Evolutionary conservation across 495 filamentous ascomycete genomes (phyloP).

Genomic region (Penicillium paradoxum): DNA sequence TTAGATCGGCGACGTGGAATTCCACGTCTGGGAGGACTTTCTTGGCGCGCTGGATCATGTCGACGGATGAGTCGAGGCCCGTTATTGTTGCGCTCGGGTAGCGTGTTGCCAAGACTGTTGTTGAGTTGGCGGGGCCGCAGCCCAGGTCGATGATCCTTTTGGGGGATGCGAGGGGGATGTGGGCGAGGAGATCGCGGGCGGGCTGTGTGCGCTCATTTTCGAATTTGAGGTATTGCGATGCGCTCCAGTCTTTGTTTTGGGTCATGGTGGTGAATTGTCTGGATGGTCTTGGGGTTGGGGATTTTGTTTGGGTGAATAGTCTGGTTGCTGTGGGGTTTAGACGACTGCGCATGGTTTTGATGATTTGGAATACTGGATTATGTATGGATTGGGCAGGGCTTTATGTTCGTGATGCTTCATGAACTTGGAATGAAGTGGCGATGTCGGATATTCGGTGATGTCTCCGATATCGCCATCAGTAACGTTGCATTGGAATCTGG

Average conservation of each 20-base stretch:
- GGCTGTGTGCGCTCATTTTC: slow-evolving; percentile 41
- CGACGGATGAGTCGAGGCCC: slow-evolving; percentile 51
- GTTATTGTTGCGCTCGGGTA: slow-evolving; percentile 42
- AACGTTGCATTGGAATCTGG: not conserved
- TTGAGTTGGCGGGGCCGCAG: slow-evolving; percentile 54
- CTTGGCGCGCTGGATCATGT: slow-evolving; percentile 49
- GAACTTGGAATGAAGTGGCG: not conserved
- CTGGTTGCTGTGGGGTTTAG: not conserved
- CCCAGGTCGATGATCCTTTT: slow-evolving; percentile 48
- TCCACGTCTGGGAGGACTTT: slow-evolving; percentile 24
- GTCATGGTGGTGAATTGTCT: slow-evolving; percentile 17
- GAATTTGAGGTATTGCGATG: slow-evolving; percentile 47
- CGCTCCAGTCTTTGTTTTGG: slow-evolving; percentile 39
- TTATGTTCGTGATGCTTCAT: not conserved
- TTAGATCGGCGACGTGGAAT: slow-evolving; percentile 38
- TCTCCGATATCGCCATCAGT: not conserved
- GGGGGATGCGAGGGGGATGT: slow-evolving; percentile 30
- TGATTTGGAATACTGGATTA: not conserved
- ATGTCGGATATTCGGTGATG: not conserved
- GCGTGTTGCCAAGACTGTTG: slow-evolving; percentile 34
- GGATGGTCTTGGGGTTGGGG: not conserved
- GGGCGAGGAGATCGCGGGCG: slow-evolving; percentile 41
- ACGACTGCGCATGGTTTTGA: not conserved
- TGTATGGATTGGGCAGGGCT: not conserved
- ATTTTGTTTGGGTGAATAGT: not conserved